Evolutionary conservation across 1,284 basidiomycete genomes (phyloP), one percentile per base, ranked within the genome.

Genomic region (Butyriboletus appendiculatus): DNA sequence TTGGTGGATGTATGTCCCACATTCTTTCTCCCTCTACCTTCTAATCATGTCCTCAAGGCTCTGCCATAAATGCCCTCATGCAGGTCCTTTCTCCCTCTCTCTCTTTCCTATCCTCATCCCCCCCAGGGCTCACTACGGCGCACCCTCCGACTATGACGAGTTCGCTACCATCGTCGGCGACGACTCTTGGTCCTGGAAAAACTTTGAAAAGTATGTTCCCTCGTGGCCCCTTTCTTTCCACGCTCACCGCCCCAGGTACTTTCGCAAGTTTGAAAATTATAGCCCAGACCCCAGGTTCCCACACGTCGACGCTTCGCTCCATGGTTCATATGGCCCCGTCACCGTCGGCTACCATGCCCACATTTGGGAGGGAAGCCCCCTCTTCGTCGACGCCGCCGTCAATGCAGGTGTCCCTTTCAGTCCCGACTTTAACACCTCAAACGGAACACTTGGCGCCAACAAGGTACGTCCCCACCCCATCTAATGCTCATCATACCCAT

Each of bases 101-200:
- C n/a, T 44, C 10, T 26, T 11, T 26, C 14, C 7, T 22, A 39
- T 39, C 28, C 59, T 55, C 38, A 62, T 28, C 47, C 18, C 26
- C 8, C 11, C 26, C 4, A 89, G 86, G 71, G 86, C 81, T 49
- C 87, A 89, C 18, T 81, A 81, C 40, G 84, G 86, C 18, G 77
- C 83, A 6, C 85, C 87, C 1, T 80, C 80, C 1, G 88, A 90
- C 62, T 89, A 81, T 57, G 84, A 88, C 59, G 80, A 88, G 64
- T 88, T 85, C 80, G 84, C 80, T 0, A 59, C 70, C n/a, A 74
- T 81, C 32, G 74, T 74, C 18, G 78, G 76, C n/a, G 81, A 85
- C 53, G 79, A 80, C 11, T 75, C 77, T 14, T 90, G 87, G 86
- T 72, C 81, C 16, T 88, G 82, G 78, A 70, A 77, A 42, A 76